These are phyloP conservation scores for Yueomyces sp. DNA, from an alignment of 1,139 yeast genomes.

Conservation along the genomic window DNA sequence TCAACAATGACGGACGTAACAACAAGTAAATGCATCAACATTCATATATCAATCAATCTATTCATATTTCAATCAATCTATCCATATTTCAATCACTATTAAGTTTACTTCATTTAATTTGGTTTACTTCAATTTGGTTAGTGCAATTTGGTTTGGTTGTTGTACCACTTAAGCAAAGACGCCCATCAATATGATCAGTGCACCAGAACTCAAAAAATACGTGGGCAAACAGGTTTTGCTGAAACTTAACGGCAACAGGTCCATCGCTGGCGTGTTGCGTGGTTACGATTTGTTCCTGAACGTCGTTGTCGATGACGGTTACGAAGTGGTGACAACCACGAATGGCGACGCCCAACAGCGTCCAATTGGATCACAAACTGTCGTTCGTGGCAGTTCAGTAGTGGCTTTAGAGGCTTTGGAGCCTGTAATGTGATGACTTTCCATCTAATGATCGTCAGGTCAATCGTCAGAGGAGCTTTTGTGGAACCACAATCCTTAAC, in stretches of 20 bases:
- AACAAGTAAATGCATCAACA: no score
- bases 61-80: no score
- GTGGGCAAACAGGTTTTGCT: constrained; percentile 63
- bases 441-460: no score
- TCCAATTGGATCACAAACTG: constrained; percentile 27
- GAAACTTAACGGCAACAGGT: constrained; percentile 64
- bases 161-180: no score
- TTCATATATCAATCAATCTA: no score
- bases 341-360: constrained; percentile 6
- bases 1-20: no score
- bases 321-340: constrained; percentile 33
- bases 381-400: constrained; percentile 50
- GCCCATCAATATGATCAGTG: constrained; percentile 35
- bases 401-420: constrained; percentile 39
- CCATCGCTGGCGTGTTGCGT: constrained; percentile 56
- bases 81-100: no score
- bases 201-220: constrained; percentile 57
- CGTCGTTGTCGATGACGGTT: constrained; percentile 60
- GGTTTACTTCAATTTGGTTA: no score
- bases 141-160: no score
- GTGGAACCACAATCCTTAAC: no score
- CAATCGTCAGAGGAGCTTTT: no score
- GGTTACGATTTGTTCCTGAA: constrained; percentile 74
- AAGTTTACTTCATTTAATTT: no score
- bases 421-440: constrained; percentile 10